A percentile compares a stretch with the other conserved stretches of the same genome.
Evolutionary conservation across 345 rosid genomes (phyloP).

Genomic region (Populus pruinosa): DNA sequence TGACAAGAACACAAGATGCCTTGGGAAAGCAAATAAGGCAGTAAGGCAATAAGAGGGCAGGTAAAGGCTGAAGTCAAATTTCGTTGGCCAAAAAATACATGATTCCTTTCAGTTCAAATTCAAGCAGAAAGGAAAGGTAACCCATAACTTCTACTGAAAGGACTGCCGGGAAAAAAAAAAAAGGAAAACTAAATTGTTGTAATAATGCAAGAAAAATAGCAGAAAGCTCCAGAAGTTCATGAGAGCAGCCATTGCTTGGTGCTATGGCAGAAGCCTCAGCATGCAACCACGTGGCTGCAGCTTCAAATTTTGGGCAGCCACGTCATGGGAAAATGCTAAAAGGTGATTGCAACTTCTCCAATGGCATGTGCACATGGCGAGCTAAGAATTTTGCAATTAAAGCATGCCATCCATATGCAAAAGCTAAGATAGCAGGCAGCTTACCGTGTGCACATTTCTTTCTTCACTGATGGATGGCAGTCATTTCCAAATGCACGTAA

Average conservation of each 20-base stretch:
- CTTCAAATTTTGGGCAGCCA: background rate
- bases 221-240: background rate
- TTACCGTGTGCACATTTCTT: slow-evolving; percentile 76
- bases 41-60: background rate
- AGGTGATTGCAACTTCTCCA: background rate
- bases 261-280: background rate
- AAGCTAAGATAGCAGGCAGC: slow-evolving; percentile 19
- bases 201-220: background rate
- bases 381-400: background rate
- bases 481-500: slow-evolving; percentile 66
- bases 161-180: background rate
- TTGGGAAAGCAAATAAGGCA: background rate
- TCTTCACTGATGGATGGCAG: slow-evolving; percentile 70
- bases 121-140: background rate
- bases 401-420: background rate
- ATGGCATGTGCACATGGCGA: background rate
- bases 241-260: background rate
- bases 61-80: background rate
- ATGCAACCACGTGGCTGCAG: background rate
- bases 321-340: background rate
- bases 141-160: background rate
- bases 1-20: background rate
- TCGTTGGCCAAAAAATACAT: background rate
- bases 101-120: background rate
- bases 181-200: background rate